A percentile compares a stretch with the other conserved stretches of the same genome.
phyloP scores from a whole-genome alignment of 176 grass and related monocot species.

The Zea mays region DNA sequence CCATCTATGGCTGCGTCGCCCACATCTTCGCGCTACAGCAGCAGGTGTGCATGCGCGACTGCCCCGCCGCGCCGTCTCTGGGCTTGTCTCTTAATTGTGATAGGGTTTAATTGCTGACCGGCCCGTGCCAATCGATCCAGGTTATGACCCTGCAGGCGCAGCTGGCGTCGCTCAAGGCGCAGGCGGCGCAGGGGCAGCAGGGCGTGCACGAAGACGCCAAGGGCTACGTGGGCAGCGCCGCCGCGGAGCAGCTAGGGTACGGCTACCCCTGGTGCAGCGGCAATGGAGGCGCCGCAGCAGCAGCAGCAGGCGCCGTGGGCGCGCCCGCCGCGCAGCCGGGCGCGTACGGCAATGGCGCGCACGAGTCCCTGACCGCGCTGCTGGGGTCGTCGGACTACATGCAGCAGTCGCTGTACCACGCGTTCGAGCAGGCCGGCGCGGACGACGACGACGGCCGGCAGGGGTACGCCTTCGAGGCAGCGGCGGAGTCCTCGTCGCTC shows the following conservation, averaged over 20 bases:
- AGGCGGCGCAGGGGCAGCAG: conserved; percentile 52
- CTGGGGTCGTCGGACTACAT: too few relatives aligned
- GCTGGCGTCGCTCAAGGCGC: conserved; percentile 73
- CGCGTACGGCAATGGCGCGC: too few relatives aligned
- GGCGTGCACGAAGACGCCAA: conserved; percentile 42
- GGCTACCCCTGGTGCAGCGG: conserved; percentile 41
- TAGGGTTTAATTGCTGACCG: not conserved
- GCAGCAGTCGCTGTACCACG: too few relatives aligned
- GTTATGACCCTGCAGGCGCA: conserved; percentile 93
- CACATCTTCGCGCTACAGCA: conserved; percentile 98
- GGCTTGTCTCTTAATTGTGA: not conserved
- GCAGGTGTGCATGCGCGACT: conserved; percentile 39
- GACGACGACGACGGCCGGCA: conserved; percentile 1
- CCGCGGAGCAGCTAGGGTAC: conserved; percentile 36
- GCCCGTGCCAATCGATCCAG: conserved; percentile 22
- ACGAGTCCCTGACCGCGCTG: too few relatives aligned
- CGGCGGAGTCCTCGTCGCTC: conserved; percentile 41
- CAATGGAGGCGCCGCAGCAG: too few relatives aligned
- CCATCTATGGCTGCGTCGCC: conserved; percentile 91
- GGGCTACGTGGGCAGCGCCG: conserved; percentile 20
- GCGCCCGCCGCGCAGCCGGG: too few relatives aligned
- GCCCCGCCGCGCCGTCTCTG: not conserved
- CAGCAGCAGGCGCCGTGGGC: too few relatives aligned
- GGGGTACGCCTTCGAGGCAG: conserved; percentile 29
- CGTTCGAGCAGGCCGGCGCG: too few relatives aligned